phyloP scores from a whole-genome alignment of 1,284 basidiomycete species.

The Rhodotorula sp. region DNA sequence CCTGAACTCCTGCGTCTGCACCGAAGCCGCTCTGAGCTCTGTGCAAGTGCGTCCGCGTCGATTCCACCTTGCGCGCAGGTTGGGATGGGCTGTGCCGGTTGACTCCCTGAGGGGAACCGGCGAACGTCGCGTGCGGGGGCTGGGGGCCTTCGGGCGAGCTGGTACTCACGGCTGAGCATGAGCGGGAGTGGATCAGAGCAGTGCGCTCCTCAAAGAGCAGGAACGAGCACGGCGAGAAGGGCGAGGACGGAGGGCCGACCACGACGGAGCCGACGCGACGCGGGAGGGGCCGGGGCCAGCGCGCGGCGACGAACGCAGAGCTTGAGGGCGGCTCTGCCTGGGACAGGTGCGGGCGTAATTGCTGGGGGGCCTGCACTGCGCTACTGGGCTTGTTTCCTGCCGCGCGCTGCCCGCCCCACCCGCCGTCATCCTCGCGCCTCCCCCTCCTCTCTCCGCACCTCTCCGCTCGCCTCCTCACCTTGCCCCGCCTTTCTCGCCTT shows the following conservation, averaged over 20 bases:
- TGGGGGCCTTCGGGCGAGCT: background rate
- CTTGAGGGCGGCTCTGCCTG: too few relatives aligned
- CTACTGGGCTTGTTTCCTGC: too few relatives aligned
- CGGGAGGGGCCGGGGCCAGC: too few relatives aligned
- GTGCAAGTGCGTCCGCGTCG: background rate
- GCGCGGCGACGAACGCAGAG: too few relatives aligned
- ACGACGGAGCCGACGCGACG: too few relatives aligned
- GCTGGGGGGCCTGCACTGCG: background rate
- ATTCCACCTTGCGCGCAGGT: background rate
- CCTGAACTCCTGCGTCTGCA: background rate
- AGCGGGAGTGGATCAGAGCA: background rate
- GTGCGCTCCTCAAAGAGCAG: background rate
- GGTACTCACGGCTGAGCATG: constrained; percentile 12
- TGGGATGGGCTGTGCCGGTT: background rate
- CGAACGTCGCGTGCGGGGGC: background rate
- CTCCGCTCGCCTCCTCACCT: background rate
- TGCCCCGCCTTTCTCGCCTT: background rate
- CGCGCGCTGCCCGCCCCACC: background rate
- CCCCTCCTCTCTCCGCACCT: background rate
- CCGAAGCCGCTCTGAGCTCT: background rate
- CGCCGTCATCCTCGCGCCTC: background rate
- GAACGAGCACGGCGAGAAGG: background rate
- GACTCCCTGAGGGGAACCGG: background rate
- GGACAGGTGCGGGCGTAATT: too few relatives aligned
- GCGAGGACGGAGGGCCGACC: too few relatives aligned